Percentiles rank a stretch among this genome's conserved stretches.
phyloP scores from a whole-genome alignment of 768 basidiomycete species.

The Lactarius evosmus region DNA sequence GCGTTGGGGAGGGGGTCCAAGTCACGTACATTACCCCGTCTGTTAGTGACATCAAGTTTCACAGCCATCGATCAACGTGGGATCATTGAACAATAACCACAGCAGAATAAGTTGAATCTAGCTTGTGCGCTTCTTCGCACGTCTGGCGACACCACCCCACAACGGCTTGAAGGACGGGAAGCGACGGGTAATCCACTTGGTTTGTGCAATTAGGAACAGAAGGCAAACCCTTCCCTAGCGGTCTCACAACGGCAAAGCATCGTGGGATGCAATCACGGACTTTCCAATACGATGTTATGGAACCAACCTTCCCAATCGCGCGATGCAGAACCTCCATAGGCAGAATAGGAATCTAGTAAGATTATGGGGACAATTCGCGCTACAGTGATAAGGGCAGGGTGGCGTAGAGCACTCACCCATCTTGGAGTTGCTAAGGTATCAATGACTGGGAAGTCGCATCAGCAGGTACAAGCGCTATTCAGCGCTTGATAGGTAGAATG shows the following conservation, averaged over 20 bases:
- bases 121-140: not conserved
- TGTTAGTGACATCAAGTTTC: slow-evolving; percentile 1
- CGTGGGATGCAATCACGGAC: slow-evolving; percentile 9
- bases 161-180: slow-evolving; percentile 2
- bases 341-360: not conserved
- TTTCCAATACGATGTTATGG: slow-evolving; percentile 3
- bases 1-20: not conserved
- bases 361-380: not conserved
- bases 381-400: not conserved
- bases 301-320: not conserved
- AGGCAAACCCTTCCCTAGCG: not conserved
- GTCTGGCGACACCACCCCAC: not conserved
- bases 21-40: slow-evolving; percentile 13
- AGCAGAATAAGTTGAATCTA: not conserved
- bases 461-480: not conserved
- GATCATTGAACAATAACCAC: not conserved
- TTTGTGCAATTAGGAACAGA: not conserved
- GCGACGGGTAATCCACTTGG: not conserved
- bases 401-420: not conserved
- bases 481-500: not conserved
- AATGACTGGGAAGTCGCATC: not conserved
- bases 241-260: not conserved
- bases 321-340: not conserved
- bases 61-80: not conserved
- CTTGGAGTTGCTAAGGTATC: slow-evolving; percentile 3